phyloP scores from a whole-genome alignment of 1,139 yeast species.

The Pichia sp. region DNA sequence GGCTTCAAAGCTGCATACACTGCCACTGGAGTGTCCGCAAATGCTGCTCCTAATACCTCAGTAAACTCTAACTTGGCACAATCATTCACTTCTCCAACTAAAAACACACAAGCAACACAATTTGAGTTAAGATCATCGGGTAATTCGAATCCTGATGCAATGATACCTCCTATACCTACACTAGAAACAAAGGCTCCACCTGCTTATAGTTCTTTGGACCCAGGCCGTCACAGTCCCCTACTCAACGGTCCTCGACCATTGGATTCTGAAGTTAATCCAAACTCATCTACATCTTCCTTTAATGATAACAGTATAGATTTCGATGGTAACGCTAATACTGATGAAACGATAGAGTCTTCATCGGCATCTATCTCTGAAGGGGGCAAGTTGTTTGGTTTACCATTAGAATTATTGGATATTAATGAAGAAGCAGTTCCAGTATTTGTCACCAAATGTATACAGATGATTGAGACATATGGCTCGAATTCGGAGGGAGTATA shows the following conservation, averaged over 20 bases:
- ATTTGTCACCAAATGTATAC: constrained; percentile 85
- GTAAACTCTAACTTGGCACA: neutral
- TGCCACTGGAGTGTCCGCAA: neutral
- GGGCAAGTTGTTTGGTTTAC: constrained; percentile 58
- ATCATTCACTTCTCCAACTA: neutral
- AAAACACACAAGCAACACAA: neutral
- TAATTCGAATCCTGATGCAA: constrained; percentile 1
- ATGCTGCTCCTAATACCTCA: neutral
- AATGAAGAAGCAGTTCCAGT: constrained; percentile 92
- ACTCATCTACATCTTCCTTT: constrained; percentile 13
- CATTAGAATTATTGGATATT: constrained; percentile 69
- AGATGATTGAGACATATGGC: constrained; percentile 80
- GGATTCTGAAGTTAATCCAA: constrained; percentile 13
- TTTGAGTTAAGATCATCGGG: constrained; percentile 4
- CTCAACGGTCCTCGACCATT: constrained; percentile 30
- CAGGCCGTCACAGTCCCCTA: constrained; percentile 19
- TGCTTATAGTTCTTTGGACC: constrained; percentile 29
- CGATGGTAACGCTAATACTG: neutral
- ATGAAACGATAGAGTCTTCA: neutral
- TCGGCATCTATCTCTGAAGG: neutral
- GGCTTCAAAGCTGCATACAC: neutral
- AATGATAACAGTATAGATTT: constrained; percentile 15
- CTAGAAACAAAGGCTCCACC: constrained; percentile 9
- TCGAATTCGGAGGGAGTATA: constrained; percentile 84
- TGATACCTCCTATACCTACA: constrained; percentile 14